These are phyloP conservation scores for Bacidia rubella DNA, from an alignment of 495 filamentous ascomycete species.

Conservation along the genomic window DNA sequence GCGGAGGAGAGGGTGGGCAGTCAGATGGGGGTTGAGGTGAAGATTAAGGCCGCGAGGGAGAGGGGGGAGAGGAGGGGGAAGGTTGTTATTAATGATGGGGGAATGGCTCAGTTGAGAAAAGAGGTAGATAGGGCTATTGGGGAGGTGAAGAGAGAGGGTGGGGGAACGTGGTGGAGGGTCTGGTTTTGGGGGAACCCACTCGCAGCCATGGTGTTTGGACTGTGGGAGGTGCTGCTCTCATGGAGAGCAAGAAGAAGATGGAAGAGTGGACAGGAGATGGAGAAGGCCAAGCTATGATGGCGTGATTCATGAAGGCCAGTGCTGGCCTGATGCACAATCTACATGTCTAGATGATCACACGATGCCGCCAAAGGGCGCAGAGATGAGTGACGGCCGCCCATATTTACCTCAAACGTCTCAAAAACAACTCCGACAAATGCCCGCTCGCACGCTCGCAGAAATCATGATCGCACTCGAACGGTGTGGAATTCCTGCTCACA, in stretches of 20 bases:
- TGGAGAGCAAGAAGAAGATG: constrained; percentile 53
- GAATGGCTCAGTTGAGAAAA: constrained; percentile 46
- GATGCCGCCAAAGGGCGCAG: not conserved
- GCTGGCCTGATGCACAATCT: not conserved
- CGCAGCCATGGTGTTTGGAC: constrained; percentile 46
- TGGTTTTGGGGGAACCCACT: constrained; percentile 59
- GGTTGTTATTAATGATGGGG: constrained; percentile 80
- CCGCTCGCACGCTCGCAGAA: no score
- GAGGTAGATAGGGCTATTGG: constrained; percentile 51
- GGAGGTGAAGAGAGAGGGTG: constrained; percentile 47
- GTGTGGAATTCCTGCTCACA: constrained; percentile 31
- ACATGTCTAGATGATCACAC: not conserved
- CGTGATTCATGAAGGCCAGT: not conserved
- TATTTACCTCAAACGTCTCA: not conserved
- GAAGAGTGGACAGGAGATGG: constrained; percentile 22
- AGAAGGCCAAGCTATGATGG: constrained; percentile 4
- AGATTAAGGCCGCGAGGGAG: constrained; percentile 54
- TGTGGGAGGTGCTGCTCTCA: constrained; percentile 55
- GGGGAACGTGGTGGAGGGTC: constrained; percentile 67
- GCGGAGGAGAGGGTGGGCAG: constrained; percentile 68
- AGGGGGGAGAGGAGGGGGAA: constrained; percentile 37
- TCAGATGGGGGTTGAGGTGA: constrained; percentile 71
- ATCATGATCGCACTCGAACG: no score
- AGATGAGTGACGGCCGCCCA: not conserved
- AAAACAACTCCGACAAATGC: not conserved